These are phyloP conservation scores for Zoysia pacifica DNA, from an alignment of 176 grass and related monocot species.

Conservation along the genomic window DNA sequence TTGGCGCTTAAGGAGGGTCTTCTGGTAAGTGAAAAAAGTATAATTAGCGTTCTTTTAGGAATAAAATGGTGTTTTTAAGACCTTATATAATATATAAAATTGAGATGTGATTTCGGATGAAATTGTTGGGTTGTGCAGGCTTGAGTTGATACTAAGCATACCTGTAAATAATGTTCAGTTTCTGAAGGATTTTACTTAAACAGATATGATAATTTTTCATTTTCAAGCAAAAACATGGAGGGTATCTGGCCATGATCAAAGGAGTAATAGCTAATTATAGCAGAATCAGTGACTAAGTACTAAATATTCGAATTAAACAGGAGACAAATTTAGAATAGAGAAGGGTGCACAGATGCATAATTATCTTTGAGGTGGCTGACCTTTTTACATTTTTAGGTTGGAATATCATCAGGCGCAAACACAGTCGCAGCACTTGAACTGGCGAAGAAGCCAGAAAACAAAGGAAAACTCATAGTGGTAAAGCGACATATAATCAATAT, in stretches of 20 bases:
- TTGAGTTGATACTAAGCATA: background rate
- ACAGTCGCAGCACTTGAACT: conserved; percentile 76
- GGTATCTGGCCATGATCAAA: background rate
- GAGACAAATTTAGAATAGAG: background rate
- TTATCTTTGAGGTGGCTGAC: background rate
- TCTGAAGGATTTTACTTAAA: background rate
- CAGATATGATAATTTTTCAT: background rate
- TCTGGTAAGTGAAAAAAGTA: conserved; percentile 50
- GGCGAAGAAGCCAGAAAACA: conserved; percentile 86
- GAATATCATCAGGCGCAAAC: conserved; percentile 97
- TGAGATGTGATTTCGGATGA: background rate
- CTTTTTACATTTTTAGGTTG: conserved; percentile 54
- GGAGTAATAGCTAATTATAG: background rate
- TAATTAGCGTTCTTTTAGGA: background rate
- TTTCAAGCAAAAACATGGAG: background rate
- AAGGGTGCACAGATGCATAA: background rate
- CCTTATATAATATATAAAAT: background rate
- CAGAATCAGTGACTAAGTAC: background rate
- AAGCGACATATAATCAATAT: background rate
- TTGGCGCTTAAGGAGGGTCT: conserved; percentile 82
- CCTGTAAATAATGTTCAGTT: background rate
- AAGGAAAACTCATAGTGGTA: conserved; percentile 99
- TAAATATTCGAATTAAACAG: background rate
- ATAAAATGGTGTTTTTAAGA: background rate
- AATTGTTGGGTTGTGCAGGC: background rate